Conservation (phyloP, 1,139 yeast species). For the Yamadazyma oceani region DNA sequence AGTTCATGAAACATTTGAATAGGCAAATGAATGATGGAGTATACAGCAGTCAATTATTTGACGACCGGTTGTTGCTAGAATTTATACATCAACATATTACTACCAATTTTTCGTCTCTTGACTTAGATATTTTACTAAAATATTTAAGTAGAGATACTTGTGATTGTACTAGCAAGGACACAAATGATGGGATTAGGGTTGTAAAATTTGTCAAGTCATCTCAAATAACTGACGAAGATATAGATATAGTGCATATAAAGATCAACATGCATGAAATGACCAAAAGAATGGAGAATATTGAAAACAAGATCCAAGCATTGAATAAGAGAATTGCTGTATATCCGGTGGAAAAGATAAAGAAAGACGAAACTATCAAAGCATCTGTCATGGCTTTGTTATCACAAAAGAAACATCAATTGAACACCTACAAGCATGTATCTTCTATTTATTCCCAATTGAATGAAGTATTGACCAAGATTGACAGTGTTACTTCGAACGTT, state of each 20-base stretch:
- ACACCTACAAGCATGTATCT: constrained; percentile 31
- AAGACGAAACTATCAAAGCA: constrained; percentile 12
- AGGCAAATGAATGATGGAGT: constrained; percentile 16
- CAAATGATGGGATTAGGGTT: constrained; percentile 16
- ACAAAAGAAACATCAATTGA: constrained; percentile 14
- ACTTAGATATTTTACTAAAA: constrained; percentile 26
- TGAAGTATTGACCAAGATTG: constrained; percentile 41
- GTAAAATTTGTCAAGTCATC: constrained; percentile 23
- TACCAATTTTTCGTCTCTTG: constrained; percentile 19
- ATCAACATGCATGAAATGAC: constrained; percentile 22
- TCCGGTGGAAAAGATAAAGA: constrained; percentile 12
- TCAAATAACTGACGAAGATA: constrained; percentile 29
- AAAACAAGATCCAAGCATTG: constrained; percentile 23
- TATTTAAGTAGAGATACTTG: constrained; percentile 25
- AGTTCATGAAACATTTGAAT: constrained; percentile 10
- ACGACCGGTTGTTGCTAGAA: constrained; percentile 16
- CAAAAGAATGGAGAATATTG: constrained; percentile 21
- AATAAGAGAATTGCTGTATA: constrained; percentile 17
- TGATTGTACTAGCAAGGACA: constrained; percentile 15
- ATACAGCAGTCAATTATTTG: constrained; percentile 23
- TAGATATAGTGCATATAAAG: constrained; percentile 27
- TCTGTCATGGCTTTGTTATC: constrained; percentile 10
- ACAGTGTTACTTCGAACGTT: constrained; percentile 47
- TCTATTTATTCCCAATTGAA: constrained; percentile 36
- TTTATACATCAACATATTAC: constrained; percentile 14